Conservation (phyloP, 1,284 basidiomycete species). For the Caloboletus firmus region DNA sequence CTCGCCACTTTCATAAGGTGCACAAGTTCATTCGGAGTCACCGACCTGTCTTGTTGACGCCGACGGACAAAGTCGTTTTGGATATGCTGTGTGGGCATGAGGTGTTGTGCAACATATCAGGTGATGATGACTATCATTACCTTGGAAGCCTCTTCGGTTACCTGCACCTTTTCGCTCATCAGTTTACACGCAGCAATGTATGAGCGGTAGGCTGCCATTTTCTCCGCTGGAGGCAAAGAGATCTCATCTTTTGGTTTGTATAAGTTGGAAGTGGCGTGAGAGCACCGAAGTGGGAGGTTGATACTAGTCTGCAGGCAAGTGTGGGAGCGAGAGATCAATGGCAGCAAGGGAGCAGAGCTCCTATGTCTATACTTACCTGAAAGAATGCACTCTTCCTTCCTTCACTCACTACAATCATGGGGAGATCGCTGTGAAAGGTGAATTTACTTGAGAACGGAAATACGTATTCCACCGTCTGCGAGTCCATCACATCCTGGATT, state of each 20-base stretch:
- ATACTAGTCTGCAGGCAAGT: conserved; percentile 48
- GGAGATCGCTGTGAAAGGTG: conserved; percentile 74
- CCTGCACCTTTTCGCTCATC: conserved; percentile 44
- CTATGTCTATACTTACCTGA: conserved; percentile 42
- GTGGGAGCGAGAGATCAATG: not conserved
- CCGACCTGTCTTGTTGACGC: conserved; percentile 45
- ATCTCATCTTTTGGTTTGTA: conserved; percentile 51
- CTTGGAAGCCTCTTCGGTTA: conserved; percentile 55
- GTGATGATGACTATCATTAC: conserved; percentile 35
- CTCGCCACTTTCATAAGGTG: conserved; percentile 63
- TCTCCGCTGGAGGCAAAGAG: conserved; percentile 43
- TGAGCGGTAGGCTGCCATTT: conserved; percentile 52
- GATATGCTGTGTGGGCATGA: conserved; percentile 50
- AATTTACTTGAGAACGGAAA: conserved; percentile 77
- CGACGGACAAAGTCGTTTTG: conserved; percentile 72
- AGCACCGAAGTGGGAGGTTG: conserved; percentile 46
- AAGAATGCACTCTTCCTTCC: conserved; percentile 71
- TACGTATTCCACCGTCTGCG: conserved; percentile 72
- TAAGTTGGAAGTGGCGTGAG: conserved; percentile 32
- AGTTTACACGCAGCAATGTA: conserved; percentile 54
- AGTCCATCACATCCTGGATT: conserved; percentile 66
- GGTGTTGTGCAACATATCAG: not conserved
- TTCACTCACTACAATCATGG: conserved; percentile 62
- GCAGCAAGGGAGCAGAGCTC: not conserved
- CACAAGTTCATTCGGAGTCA: conserved; percentile 62